These are phyloP conservation scores for Scleroderma bovista DNA, from an alignment of 768 basidiomycete species.

Conservation along the genomic window DNA sequence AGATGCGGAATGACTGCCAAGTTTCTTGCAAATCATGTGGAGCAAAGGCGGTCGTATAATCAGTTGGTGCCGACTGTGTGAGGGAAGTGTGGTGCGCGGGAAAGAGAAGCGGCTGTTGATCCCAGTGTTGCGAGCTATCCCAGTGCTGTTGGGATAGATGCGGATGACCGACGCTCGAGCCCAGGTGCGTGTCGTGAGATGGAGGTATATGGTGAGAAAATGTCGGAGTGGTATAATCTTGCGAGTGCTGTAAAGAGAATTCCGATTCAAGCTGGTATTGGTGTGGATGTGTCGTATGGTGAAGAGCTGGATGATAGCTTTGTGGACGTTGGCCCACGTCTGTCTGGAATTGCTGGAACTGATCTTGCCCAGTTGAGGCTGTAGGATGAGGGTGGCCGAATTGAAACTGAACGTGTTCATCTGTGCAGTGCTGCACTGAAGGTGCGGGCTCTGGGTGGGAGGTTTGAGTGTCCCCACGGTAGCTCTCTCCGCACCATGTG, in stretches of 20 bases:
- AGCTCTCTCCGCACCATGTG: not conserved
- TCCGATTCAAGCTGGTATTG: slow-evolving; percentile 6
- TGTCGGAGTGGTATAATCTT: slow-evolving; percentile 4
- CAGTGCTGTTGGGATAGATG: slow-evolving; percentile 5
- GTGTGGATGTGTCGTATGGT: slow-evolving; percentile 15
- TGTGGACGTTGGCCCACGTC: slow-evolving; percentile 11
- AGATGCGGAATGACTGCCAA: slow-evolving; percentile 64
- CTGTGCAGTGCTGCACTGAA: not conserved
- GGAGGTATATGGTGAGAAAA: slow-evolving; percentile 2
- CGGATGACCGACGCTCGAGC: slow-evolving; percentile 6
- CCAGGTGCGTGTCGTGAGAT: not conserved
- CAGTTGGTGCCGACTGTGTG: slow-evolving; percentile 10
- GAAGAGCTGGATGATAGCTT: slow-evolving; percentile 13
- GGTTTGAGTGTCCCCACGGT: not conserved
- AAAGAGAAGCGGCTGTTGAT: not conserved
- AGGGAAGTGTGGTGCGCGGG: not conserved
- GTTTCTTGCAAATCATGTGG: slow-evolving; percentile 57
- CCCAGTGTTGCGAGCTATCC: slow-evolving; percentile 4
- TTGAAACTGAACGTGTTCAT: not conserved
- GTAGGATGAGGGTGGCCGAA: slow-evolving; percentile 8
- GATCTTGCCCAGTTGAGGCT: not conserved
- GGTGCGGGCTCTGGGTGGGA: not conserved
- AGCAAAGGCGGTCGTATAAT: slow-evolving; percentile 38
- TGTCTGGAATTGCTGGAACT: slow-evolving; percentile 11
- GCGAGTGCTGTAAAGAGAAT: slow-evolving; percentile 8